A percentile compares a stretch with the other conserved stretches of the same genome.
Conservation (phyloP, 768 basidiomycete genomes). For the Lyophyllum atratum region DNA sequence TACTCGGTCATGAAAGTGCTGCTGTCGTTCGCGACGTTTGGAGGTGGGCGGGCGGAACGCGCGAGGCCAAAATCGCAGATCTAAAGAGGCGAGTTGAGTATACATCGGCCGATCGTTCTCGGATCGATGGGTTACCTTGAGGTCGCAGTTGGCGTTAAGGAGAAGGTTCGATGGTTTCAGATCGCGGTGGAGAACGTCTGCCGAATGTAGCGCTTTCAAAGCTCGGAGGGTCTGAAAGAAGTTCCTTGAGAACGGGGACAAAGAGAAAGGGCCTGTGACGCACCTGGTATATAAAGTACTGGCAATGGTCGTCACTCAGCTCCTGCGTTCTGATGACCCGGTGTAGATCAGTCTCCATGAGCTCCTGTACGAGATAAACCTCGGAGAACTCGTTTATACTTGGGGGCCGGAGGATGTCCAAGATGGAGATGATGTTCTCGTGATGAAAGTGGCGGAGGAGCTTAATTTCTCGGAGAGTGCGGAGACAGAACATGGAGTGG, state of each 20-base stretch:
- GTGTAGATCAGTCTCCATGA: slow-evolving; percentile 94
- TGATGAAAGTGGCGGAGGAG: slow-evolving; percentile 85
- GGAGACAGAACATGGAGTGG: slow-evolving; percentile 89
- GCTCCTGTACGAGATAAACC: slow-evolving; percentile 67
- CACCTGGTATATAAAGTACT: slow-evolving; percentile 97
- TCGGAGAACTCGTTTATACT: slow-evolving; percentile 81
- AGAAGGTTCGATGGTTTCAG: slow-evolving; percentile 96
- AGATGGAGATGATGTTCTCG: slow-evolving; percentile 91
- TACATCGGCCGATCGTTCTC: not conserved
- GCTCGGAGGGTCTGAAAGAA: slow-evolving; percentile 80
- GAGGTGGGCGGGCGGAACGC: slow-evolving; percentile 73
- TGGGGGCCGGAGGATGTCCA: slow-evolving; percentile 88
- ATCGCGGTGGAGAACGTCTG: slow-evolving; percentile 93
- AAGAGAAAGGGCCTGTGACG: slow-evolving; percentile 19
- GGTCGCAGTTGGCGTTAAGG: slow-evolving; percentile 94
- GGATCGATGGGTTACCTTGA: slow-evolving; percentile 63
- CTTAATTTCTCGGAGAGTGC: slow-evolving; percentile 89
- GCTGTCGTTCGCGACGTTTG: slow-evolving; percentile 71
- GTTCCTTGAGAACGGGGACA: not conserved
- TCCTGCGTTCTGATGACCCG: slow-evolving; percentile 95
- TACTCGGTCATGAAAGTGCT: slow-evolving; percentile 92
- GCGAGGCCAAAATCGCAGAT: slow-evolving; percentile 89
- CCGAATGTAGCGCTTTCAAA: slow-evolving; percentile 92
- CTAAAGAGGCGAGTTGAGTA: slow-evolving; percentile 31
- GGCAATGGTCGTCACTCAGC: slow-evolving; percentile 91